Conservation (phyloP, 2,329 filamentous ascomycete genomes). For the Aschersonia sp. region DNA sequence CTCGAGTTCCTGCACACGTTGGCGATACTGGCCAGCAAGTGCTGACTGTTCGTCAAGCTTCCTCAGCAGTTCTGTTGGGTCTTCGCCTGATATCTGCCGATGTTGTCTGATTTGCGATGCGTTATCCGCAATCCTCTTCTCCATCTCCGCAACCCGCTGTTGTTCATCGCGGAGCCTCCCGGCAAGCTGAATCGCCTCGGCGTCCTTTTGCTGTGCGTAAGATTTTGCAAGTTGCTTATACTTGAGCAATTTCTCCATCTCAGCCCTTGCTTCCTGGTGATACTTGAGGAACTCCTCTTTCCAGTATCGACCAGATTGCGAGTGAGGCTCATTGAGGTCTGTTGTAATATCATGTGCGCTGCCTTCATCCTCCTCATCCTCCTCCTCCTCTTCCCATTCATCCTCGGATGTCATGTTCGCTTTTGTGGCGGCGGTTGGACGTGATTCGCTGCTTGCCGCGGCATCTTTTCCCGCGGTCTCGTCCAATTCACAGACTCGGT, state of each 20-base stretch:
- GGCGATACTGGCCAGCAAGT: conserved; percentile 41
- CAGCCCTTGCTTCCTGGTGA: conserved; percentile 53
- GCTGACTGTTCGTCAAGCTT: conserved; percentile 44
- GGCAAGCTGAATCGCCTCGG: conserved; percentile 50
- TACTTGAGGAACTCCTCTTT: conserved; percentile 65
- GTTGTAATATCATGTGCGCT: conserved; percentile 49
- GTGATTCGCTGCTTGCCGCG: conserved; percentile 7
- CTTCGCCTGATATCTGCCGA: conserved; percentile 20
- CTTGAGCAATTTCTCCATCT: conserved; percentile 64
- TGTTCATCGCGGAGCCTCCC: conserved; percentile 56
- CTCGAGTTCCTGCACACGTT: conserved; percentile 45
- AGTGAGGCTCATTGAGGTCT: conserved; percentile 60
- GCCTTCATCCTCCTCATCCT: conserved; percentile 18
- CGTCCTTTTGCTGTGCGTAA: conserved; percentile 65
- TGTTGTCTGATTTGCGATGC: conserved; percentile 37
- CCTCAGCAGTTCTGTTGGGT: conserved; percentile 32
- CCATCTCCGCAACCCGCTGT: conserved; percentile 48
- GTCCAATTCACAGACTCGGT: conserved; percentile 23
- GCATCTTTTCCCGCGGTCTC: conserved; percentile 26
- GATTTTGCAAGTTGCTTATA: conserved; percentile 71
- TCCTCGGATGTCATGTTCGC: conserved; percentile 19
- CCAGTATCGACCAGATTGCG: conserved; percentile 67
- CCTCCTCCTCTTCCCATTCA: conserved; percentile 31
- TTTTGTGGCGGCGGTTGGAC: background rate
- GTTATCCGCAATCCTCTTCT: conserved; percentile 45